Base-by-base conservation (phyloP, 2,329 filamentous ascomycete genomes). In the Aspergillus glaucus region DNA sequence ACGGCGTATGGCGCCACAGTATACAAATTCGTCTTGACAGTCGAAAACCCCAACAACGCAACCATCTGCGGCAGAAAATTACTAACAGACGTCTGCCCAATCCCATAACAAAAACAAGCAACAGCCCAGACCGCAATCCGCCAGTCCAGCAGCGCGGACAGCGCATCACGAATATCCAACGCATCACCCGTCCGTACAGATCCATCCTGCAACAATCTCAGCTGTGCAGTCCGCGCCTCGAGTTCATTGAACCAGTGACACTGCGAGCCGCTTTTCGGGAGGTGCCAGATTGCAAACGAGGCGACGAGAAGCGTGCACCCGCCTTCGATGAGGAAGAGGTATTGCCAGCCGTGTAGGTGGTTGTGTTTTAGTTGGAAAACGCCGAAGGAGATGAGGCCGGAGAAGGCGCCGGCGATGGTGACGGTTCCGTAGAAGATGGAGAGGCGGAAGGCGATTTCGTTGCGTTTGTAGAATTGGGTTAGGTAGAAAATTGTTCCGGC, bases 301-400 rank as follows among this genome's bases (percentile, higher is more conserved):
- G 50, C 48, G 19, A 56, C 19, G 22, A 53, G 32, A 37, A 53
- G 24, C 3, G 58, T 61, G 4, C 60, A 46, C 8, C 47, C 42
- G 9, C 60, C 57, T 42, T 60, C 57, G 34, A 62, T 59, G 21
- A 63, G 51, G 39, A 61, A 62, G 4, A 63, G 48, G 28, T 57
- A 60, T 49, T 53, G 49, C 55, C 55, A 58, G 48, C 43, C 50
- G 41, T 34, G 37, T 4, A 58, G 46, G 0, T 47, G 42, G 17
- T 15, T 37, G 41, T 46, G 44, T 9, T 58, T 36, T 51, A 52
- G 53, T 39, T 57, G 55, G 44, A 62, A 62, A 1, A 61, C 60
- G 14, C 54, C 52, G 48, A 52, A 58, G 3, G 57, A 54, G 26
- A 62, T 59, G 17, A 60, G 40, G 4, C 58, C 58, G 9, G 50